These are phyloP conservation scores for Fimicolochytrium jonesii DNA, from an alignment of 192 early-diverging fungal genomes.

Conservation along the genomic window DNA sequence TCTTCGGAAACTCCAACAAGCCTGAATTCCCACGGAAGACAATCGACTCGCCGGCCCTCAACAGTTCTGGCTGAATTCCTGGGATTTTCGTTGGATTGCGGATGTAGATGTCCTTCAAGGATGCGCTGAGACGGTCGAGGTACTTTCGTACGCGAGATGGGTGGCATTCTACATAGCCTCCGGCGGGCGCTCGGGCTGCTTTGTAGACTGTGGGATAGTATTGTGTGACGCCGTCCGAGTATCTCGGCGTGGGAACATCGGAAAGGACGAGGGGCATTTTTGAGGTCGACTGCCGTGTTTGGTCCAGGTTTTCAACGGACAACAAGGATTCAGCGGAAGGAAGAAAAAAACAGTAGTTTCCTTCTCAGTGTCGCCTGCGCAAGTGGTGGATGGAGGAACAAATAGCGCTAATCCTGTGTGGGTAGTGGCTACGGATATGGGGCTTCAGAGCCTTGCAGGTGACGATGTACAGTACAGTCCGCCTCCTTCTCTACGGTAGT, in stretches of 20 bases:
- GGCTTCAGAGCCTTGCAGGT: no score
- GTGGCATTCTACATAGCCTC: constrained; percentile 21
- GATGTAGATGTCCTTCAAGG: constrained; percentile 13
- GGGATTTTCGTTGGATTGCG: constrained; percentile 9
- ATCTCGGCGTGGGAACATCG: constrained; percentile 6
- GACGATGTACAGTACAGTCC: no score
- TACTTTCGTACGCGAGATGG: constrained; percentile 17
- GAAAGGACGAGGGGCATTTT: constrained; percentile 14
- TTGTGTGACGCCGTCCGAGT: constrained; percentile 13
- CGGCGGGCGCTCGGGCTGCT: constrained; percentile 12
- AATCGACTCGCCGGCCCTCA: background rate
- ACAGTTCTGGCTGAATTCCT: background rate
- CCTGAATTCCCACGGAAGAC: background rate
- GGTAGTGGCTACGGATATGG: no score
- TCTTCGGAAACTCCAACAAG: background rate
- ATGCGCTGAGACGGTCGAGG: constrained; percentile 4
- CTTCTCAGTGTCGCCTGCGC: no score
- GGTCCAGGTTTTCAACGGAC: background rate
- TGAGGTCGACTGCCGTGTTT: no score
- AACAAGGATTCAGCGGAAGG: background rate
- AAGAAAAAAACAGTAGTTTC: no score
- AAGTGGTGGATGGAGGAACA: no score
- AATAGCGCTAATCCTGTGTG: no score
- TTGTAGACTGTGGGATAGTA: constrained; percentile 20
- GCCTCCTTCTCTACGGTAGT: no score